Evolutionary conservation across 257 asterid species (phyloP), one percentile per base, ranked within the genome.

Genomic region (Eustoma russellianum): DNA sequence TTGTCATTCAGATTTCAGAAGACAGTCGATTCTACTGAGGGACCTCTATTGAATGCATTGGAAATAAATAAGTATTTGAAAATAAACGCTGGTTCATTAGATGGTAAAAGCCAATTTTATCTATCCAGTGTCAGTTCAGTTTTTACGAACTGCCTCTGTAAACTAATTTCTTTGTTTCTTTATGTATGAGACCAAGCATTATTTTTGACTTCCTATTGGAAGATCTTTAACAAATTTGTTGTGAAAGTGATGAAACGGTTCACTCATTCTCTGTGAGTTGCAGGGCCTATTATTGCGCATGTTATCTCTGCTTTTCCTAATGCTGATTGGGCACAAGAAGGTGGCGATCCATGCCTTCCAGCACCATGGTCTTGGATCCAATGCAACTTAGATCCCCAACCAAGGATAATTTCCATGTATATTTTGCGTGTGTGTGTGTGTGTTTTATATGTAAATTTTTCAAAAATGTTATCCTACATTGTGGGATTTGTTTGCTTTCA

Each of bases 321-420:
- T 17, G 68, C 76, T 52, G 79, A 60, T 59, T 92, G 93, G 98
- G 95, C 93, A 41, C 77, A 67, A 38, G 98, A 92, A 77, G 97
- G 95, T 53, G 98, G 98, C 5, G 98, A 92, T 51, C 97, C 97
- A 5, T 92, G 98, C 78, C 73, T 92, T 59, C 98, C 98, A 6
- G 82, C 75, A 57, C 85, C 97, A 61, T 88, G 95, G 95, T 79
- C 98, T 45, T 92, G 97, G 98, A 74, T 92, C 59, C 79, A 68
- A 49, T 92, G 98, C 65, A 86, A 73, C 69, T 70, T 83, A 52
- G 95, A 81, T 74, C 77, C 77, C 64, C 92, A 69, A 65, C 91
- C 95, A 59, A 88, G 77, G 66, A 73, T 92, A 64, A 68, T 80
- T 57, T 62, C 88, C 2, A 76, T 92, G 98, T 88, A 84, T 63